Evolutionary conservation across 1,139 yeast species (phyloP).

Genomic region (Suhomyces guaymorum): DNA sequence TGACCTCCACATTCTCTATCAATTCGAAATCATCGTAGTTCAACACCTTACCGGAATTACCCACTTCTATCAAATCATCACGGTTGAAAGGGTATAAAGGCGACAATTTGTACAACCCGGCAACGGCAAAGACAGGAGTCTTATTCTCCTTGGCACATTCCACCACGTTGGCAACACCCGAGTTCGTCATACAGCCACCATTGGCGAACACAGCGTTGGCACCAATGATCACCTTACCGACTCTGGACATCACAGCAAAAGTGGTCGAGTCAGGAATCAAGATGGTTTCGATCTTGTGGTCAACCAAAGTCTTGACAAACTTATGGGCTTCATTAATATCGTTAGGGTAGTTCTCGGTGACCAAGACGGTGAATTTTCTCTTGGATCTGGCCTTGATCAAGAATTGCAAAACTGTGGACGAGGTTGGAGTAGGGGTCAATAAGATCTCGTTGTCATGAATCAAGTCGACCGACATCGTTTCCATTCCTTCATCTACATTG

Average conservation of each 20-base stretch:
- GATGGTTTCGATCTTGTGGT: slow-evolving; percentile 85
- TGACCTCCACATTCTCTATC: slow-evolving; percentile 71
- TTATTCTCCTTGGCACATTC: slow-evolving; percentile 94
- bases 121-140: slow-evolving; percentile 94
- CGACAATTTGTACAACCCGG: slow-evolving; percentile 89
- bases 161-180: slow-evolving; percentile 92
- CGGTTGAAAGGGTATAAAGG: slow-evolving; percentile 93
- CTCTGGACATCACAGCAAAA: slow-evolving; percentile 95
- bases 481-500: slow-evolving; percentile 87
- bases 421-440: slow-evolving; percentile 90
- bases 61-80: slow-evolving; percentile 87
- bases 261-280: slow-evolving; percentile 92
- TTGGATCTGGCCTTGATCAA: slow-evolving; percentile 83
- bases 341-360: slow-evolving; percentile 92
- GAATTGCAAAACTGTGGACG: slow-evolving; percentile 85
- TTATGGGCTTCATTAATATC: slow-evolving; percentile 72
- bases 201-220: slow-evolving; percentile 91
- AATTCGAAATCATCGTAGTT: slow-evolving; percentile 65
- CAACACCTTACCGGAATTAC: slow-evolving; percentile 84
- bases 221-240: slow-evolving; percentile 93
- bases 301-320: slow-evolving; percentile 78
- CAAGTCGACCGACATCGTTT: slow-evolving; percentile 85
- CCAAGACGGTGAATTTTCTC: slow-evolving; percentile 88
- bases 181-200: slow-evolving; percentile 88
- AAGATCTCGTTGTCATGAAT: slow-evolving; percentile 93